Percentiles rank a stretch among this genome's conserved stretches.
These are phyloP conservation scores for Hymenoscyphus fraxineus DNA, from an alignment of 2,329 filamentous ascomycete species.

Conservation along the genomic window DNA sequence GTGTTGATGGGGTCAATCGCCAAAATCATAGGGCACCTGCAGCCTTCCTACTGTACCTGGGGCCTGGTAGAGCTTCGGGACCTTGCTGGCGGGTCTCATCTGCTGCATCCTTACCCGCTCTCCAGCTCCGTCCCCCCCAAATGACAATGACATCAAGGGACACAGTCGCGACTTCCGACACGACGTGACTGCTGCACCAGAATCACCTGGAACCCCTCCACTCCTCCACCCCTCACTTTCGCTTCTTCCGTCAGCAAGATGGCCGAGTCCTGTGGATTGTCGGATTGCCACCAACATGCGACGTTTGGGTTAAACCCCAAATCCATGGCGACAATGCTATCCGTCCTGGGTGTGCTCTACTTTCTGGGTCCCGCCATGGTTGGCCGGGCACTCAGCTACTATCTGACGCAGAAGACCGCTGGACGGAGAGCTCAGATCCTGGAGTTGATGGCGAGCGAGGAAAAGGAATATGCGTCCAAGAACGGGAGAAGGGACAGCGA, in stretches of 20 bases:
- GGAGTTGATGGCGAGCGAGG: constrained; percentile 43
- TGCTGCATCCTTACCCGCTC: no score
- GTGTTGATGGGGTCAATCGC: neutral
- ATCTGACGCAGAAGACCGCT: constrained; percentile 59
- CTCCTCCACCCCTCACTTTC: neutral
- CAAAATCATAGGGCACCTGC: no score
- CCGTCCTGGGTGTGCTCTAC: constrained; percentile 15
- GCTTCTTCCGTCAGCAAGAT: constrained; percentile 14
- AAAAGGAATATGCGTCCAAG: constrained; percentile 22
- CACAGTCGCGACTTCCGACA: constrained; percentile 8
- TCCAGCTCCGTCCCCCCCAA: constrained; percentile 1
- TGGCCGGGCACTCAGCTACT: constrained; percentile 52
- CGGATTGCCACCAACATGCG: constrained; percentile 28
- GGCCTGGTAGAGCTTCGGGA: neutral
- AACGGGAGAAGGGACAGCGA: constrained; percentile 46
- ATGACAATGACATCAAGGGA: constrained; percentile 5
- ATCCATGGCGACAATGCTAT: constrained; percentile 3
- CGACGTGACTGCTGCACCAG: neutral
- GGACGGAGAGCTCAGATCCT: constrained; percentile 58
- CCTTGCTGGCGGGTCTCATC: neutral
- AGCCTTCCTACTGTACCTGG: no score
- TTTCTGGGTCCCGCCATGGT: constrained; percentile 32
- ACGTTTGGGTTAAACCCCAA: constrained; percentile 34
- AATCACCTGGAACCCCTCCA: neutral
- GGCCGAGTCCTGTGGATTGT: constrained; percentile 33